Evolutionary conservation across 345 rosid genomes (phyloP).

Genomic region (Diplotaxis tenuifolia): DNA sequence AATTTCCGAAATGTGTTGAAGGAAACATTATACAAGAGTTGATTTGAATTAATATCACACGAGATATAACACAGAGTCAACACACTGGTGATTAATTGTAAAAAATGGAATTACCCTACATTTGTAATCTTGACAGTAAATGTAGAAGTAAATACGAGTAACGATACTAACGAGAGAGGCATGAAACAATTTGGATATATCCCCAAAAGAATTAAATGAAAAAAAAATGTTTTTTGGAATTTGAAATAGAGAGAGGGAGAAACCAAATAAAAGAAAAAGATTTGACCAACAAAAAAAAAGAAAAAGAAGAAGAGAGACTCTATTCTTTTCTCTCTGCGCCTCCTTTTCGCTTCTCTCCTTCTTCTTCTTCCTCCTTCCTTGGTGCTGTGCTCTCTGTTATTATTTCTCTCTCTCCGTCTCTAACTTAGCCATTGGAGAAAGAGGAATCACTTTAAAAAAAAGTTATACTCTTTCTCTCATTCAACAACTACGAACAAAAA

Average conservation of each 20-base stretch:
- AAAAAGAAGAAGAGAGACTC: neutral
- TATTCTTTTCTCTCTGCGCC: constrained; percentile 30
- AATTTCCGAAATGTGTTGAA: too few relatives aligned
- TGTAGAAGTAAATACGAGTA: neutral
- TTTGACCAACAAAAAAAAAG: neutral
- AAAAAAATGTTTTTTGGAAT: constrained; percentile 6
- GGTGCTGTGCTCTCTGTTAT: constrained; percentile 21
- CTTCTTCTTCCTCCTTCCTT: neutral
- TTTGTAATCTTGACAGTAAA: neutral
- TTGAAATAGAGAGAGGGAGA: constrained; percentile 44
- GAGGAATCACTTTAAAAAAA: constrained; percentile 10
- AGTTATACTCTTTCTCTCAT: neutral
- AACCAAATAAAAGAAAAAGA: neutral
- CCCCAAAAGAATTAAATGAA: neutral
- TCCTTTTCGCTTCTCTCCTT: constrained; percentile 12
- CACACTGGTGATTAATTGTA: too few relatives aligned
- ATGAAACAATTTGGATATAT: neutral
- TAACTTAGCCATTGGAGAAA: constrained; percentile 29
- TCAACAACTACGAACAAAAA: constrained; percentile 12
- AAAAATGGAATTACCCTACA: neutral
- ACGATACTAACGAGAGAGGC: neutral
- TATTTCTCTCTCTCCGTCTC: constrained; percentile 1
- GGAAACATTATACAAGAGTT: too few relatives aligned
- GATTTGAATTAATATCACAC: neutral
- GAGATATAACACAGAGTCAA: too few relatives aligned